A percentile compares a stretch with the other conserved stretches of the same genome.
Evolutionary conservation across 129 eudicot species (phyloP).

Genomic region (Rutidosis leptorrhynchoides): DNA sequence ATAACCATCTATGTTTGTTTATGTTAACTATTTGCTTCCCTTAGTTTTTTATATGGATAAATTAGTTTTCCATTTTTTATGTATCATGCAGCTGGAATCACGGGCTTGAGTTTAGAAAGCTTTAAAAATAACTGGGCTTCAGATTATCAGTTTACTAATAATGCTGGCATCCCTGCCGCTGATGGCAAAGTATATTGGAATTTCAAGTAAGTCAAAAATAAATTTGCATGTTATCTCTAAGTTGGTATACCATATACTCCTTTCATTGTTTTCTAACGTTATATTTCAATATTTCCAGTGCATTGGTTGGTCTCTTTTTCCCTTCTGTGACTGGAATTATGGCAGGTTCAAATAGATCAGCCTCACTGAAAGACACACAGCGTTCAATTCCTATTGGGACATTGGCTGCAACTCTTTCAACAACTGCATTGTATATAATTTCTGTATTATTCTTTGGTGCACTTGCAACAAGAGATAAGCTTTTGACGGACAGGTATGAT

Average conservation of each 20-base stretch:
- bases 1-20: no score
- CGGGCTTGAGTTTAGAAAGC: slow-evolving; percentile 81
- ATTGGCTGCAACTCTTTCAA: slow-evolving; percentile 75
- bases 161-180: slow-evolving; percentile 98
- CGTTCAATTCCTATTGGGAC: slow-evolving; percentile 97
- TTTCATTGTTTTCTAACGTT: no score
- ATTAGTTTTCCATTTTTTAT: no score
- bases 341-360: slow-evolving; percentile 99
- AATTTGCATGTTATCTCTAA: no score
- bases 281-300: slow-evolving; percentile 69
- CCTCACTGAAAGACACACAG: slow-evolving; percentile 92
- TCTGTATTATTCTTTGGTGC: slow-evolving; percentile 84
- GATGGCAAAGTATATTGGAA: slow-evolving; percentile 75
- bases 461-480: slow-evolving; percentile 86
- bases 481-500: slow-evolving; percentile 98
- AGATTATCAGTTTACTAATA: slow-evolving; percentile 74
- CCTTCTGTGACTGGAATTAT: slow-evolving; percentile 99
- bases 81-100: slow-evolving; percentile 71
- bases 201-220: slow-evolving; percentile 95
- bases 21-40: no score
- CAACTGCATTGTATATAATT: slow-evolving; percentile 64
- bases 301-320: slow-evolving; percentile 95
- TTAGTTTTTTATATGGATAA: no score
- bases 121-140: slow-evolving; percentile 81
- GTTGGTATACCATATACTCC: no score